Evolutionary conservation across 192 early-diverging fungal genomes (phyloP), one percentile per base, ranked within the genome.

Genomic region (Mortierella hygrophila): DNA sequence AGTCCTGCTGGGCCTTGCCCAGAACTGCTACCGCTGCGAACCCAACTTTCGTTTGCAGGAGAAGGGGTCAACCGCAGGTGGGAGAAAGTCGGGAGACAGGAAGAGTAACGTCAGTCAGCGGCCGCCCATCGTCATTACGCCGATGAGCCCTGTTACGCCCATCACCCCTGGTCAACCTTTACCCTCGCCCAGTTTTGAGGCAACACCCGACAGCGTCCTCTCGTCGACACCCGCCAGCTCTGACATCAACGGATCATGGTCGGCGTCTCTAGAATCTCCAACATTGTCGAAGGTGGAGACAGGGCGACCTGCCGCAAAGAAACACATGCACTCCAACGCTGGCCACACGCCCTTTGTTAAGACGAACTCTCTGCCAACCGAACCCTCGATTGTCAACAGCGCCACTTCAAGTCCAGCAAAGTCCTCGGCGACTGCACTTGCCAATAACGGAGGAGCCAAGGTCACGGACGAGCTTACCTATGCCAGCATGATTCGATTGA

Each of bases 401-500:
- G 41, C 72, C 38, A 68, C 38, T 82, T 35, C 54, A 20, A 75
- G 41, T 29, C 37, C 54, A 35, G 49, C 35, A 23, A 35, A 54
- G 32, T 40, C 55, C 29, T 35, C 42, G 16, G 40, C 44, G 13
- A 71, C 68, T 54, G 54, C 57, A 35, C 78, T 60, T 41, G 71
- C 35, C 40, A 74, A 70, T 44, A 85, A 37, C 29, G 77, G 80
- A 21, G 77, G 70, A 6, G 80, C 77, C 52, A 89, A 89, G 74
- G 70, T 79, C 46, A 82, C 83, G 40, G 88, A 89, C n/a, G 88
- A 89, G 47, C 78, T 89, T 15, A 85, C 81, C 11, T 89, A 89
- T 65, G 80, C 88, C 21, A 85, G 78, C 35, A 85, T 80, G 70
- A 82, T 89, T 40, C 54, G 79, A 16, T 68, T 89, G 21, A 78